phyloP scores from a whole-genome alignment of 306 rosid genomes.

The Trichosanthes truncata region DNA sequence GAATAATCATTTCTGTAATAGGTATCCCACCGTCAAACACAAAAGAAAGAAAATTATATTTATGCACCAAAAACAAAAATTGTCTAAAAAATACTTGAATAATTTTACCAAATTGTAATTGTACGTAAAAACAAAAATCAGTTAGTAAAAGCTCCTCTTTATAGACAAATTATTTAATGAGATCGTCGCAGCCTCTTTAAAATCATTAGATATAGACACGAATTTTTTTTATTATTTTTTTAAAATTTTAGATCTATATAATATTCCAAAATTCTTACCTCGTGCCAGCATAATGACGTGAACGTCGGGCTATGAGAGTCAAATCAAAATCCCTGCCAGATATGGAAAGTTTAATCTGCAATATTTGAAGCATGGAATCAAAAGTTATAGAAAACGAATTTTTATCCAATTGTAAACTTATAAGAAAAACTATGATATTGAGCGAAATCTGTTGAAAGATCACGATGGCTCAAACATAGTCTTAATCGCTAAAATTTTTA shows the following conservation, averaged over 20 bases:
- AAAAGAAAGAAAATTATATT: neutral
- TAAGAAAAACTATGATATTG: neutral
- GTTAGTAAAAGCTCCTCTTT: neutral
- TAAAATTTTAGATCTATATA: neutral
- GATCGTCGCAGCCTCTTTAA: too few species aligned
- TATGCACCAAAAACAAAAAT: too few species aligned
- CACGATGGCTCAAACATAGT: neutral
- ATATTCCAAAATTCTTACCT: constrained; percentile 26
- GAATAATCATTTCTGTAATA: neutral
- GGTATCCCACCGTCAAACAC: neutral
- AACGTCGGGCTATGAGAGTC: constrained; percentile 84
- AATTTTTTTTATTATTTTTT: too few species aligned
- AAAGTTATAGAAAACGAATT: neutral
- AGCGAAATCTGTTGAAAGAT: neutral
- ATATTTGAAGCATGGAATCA: constrained; percentile 12
- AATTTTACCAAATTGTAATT: too few species aligned
- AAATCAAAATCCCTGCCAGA: constrained; percentile 50
- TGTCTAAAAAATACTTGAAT: too few species aligned
- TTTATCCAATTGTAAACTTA: neutral
- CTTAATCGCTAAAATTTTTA: neutral
- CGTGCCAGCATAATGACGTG: constrained; percentile 97
- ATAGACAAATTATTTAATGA: too few species aligned
- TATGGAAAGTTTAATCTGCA: constrained; percentile 60
- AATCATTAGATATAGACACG: too few species aligned
- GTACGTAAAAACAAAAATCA: neutral